Base-by-base conservation (phyloP, 306 rosid species). In the Sicyos edulis region DNA sequence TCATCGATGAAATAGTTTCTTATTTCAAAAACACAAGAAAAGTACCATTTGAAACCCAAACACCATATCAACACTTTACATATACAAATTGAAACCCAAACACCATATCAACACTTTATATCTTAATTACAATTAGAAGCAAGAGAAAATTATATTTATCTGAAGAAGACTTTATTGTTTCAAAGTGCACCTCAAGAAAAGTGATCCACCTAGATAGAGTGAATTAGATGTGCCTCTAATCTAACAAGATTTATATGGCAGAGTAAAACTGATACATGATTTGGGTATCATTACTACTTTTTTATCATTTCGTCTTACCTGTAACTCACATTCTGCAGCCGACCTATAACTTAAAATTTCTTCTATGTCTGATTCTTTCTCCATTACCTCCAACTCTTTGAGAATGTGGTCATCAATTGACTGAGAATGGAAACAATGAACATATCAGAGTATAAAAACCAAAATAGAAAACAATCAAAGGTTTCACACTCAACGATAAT, bases 291-390 rank as follows among this genome's bases (percentile, higher is more conserved):
- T 51, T 32, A 59, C 10, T 58, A 68, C 17, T 63, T 78, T 45
- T 13, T 21, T 70, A 64, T 69, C 73, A 42, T 54, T 58, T 57
- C 32, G 53, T 76, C 73, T 75, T 83, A 90, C 96, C 96, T 86
- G 88, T 78, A 88, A 82, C 85, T 86, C 91, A 77, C 80, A 56
- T 80, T 92, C 98, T 26, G 96, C 96, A 73, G 89, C 80, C 22
- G 92, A 85, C 70, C 98, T 79, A 80, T 88, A 92, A 80, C 85
- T 82, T 79, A 90, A 78, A 75, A 92, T 92, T 83, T 90, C 96
- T 75, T 88, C 96, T 52, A 92, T 73, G 76, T 88, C 96, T 24
- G 90, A 84, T 80, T 84, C 96, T 78, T 83, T 92, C 89, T 92
- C 98, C 96, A 92, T 84, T 75, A 68, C 82, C 86, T 92, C 98